Percentiles rank a stretch among this genome's conserved stretches.
Evolutionary conservation across 192 early-diverging fungal species (phyloP).

Genomic region (Kickxella alabastrina): DNA sequence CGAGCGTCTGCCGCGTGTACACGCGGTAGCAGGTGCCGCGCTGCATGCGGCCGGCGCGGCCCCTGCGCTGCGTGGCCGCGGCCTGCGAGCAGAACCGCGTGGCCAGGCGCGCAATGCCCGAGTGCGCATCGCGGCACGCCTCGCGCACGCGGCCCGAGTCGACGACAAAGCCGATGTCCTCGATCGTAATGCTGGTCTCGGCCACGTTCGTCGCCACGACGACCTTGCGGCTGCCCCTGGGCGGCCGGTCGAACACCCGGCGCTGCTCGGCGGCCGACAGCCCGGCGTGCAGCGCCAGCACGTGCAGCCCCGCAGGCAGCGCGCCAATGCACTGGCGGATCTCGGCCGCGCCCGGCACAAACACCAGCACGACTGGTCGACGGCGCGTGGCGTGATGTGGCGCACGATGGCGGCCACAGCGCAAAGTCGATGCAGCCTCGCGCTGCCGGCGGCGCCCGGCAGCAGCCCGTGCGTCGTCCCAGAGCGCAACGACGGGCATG

Average conservation of each 20-base stretch:
- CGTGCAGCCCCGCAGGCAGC: too few relatives aligned
- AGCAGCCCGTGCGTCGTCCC: too few relatives aligned
- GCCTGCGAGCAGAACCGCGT: constrained; percentile 55
- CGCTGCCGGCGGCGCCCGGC: too few relatives aligned
- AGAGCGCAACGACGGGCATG: too few relatives aligned
- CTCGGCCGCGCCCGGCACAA: constrained; percentile 71
- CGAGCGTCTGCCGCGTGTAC: constrained; percentile 52
- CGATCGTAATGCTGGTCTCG: constrained; percentile 63
- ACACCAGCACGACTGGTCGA: constrained; percentile 71
- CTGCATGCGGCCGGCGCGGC: constrained; percentile 79
- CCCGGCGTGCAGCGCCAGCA: constrained; percentile 63
- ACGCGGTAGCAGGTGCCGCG: constrained; percentile 75
- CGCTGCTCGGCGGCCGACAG: constrained; percentile 55
- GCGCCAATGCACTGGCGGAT: constrained; percentile 63
- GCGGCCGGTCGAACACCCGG: constrained; percentile 34
- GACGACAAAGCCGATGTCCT: constrained; percentile 70
- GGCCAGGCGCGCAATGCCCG: constrained; percentile 60
- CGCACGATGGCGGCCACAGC: too few relatives aligned
- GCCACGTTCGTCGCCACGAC: constrained; percentile 89
- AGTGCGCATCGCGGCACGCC: constrained; percentile 50
- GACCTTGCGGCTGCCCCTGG: constrained; percentile 66
- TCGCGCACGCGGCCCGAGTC: constrained; percentile 69
- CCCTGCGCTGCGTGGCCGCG: constrained; percentile 63
- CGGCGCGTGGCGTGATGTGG: too few relatives aligned
- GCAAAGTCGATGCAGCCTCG: too few relatives aligned